Evolutionary conservation across 2,329 filamentous ascomycete species (phyloP), one percentile per base, ranked within the genome.

Genomic region (Penicillium hordei): DNA sequence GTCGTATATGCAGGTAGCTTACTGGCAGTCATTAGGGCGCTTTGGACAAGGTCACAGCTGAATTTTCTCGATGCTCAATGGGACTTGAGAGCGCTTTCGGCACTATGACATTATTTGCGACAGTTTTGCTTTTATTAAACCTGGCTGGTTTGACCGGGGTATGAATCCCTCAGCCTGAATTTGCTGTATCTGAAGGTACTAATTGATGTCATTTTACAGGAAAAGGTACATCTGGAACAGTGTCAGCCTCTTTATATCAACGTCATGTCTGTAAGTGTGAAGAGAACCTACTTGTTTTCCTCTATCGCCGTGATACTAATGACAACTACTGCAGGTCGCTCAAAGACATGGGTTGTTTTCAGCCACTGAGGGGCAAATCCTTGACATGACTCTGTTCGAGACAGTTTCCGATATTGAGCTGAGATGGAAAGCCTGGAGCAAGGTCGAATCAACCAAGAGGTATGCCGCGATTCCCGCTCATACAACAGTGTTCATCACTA

Each of bases 341-440:
- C 80, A 82, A 70, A 75, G 77, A 33, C 31, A 33, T 15, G 31
- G 31, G 0, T 68, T 83, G 0, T 82, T 83, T 55, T 75, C 76
- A 15, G 76, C 77, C 4, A 79, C 73, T 5, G 81, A 83, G 60
- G 74, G 76, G 10, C 74, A 76, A 57, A 67, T 72, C 15, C 67
- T 79, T 1, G 74, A 77, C 39, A 72, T 72, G 57, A 68, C 69
- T 19, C 65, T 81, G 4, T 75, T 81, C 23, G 77, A 79, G 27
- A 59, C 65, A 5, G 72, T 80, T 7, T 67, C 76, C 15, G 76
- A 80, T 59, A 72, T 78, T 34, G 78, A 81, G 48, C 68, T 73
- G 25, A 70, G 76, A 62, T 83, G 81, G 81, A 81, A 79, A 62
- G 77, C 79, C 2, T 83, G 81, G 81, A 76, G 77, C 59, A 78